A percentile compares a stretch with the other conserved stretches of the same genome.
These are phyloP conservation scores for Nemania bipapillata DNA, from an alignment of 2,329 filamentous ascomycete species.

Conservation along the genomic window DNA sequence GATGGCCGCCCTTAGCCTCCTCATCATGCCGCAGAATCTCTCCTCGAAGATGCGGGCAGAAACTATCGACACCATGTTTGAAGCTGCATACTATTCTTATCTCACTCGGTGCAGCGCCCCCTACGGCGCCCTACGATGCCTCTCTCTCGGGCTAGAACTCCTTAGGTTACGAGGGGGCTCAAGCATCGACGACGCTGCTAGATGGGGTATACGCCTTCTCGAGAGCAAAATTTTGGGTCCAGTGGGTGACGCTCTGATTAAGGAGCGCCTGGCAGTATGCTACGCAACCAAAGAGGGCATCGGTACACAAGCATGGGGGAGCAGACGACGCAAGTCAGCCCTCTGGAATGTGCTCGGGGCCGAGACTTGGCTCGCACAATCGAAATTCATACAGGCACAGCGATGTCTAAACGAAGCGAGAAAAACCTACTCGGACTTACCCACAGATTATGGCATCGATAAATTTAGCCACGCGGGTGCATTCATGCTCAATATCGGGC, in stretches of 20 bases:
- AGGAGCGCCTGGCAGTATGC: constrained; percentile 85
- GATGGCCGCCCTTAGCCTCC: constrained; percentile 87
- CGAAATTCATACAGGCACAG: constrained; percentile 81
- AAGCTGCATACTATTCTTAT: constrained; percentile 92
- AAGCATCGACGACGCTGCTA: constrained; percentile 85
- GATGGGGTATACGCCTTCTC: constrained; percentile 83
- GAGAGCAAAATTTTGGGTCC: constrained; percentile 79
- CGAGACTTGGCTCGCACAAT: constrained; percentile 82
- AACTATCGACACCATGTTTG: constrained; percentile 84
- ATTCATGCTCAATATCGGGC: constrained; percentile 64
- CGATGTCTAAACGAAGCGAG: constrained; percentile 77
- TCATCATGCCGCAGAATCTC: constrained; percentile 78
- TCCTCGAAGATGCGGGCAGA: constrained; percentile 82
- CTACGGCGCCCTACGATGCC: constrained; percentile 81
- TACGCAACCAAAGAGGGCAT: constrained; percentile 78
- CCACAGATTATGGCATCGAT: constrained; percentile 62
- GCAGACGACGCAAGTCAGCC: constrained; percentile 82
- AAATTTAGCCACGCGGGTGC: constrained; percentile 63
- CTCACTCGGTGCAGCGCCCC: constrained; percentile 82
- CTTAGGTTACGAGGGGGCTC: constrained; percentile 81
- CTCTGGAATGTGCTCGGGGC: constrained; percentile 87
- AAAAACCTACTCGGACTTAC: constrained; percentile 63
- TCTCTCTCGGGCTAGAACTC: constrained; percentile 82
- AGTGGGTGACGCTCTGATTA: constrained; percentile 82
- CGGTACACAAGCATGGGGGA: constrained; percentile 74